Evolutionary conservation across 768 basidiomycete species (phyloP).

Genomic region (Lepiota subincarnata): DNA sequence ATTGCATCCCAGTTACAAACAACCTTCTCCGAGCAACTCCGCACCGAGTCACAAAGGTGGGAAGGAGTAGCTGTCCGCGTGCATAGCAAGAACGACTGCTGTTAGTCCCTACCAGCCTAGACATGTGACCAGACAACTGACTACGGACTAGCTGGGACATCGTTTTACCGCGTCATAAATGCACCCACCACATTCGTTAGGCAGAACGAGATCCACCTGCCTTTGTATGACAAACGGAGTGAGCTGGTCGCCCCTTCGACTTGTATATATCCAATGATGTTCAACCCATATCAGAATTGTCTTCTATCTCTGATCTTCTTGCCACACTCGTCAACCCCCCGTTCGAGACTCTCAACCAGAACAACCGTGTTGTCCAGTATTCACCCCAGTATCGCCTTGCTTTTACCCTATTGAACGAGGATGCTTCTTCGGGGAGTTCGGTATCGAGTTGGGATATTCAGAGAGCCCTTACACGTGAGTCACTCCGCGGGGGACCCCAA

Average conservation of each 20-base stretch:
- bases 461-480: conserved; percentile 59
- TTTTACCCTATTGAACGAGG: conserved; percentile 93
- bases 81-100: neutral
- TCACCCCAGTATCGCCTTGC: conserved; percentile 79
- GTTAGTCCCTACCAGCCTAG: neutral
- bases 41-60: conserved; percentile 25
- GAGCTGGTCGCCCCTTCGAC: neutral
- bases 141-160: neutral
- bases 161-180: conserved; percentile 1
- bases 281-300: conserved; percentile 30
- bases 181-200: neutral
- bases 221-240: conserved; percentile 1
- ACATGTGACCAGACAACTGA: neutral
- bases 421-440: conserved; percentile 61
- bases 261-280: conserved; percentile 32
- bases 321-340: conserved; percentile 5
- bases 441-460: conserved; percentile 73
- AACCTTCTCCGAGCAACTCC: conserved; percentile 16
- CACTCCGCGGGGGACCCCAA: neutral
- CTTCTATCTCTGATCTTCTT: neutral
- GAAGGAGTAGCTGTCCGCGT: neutral
- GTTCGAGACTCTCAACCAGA: neutral
- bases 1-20: conserved; percentile 17
- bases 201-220: conserved; percentile 5
- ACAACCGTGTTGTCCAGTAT: conserved; percentile 60